Conservation (phyloP, 768 basidiomycete genomes). For the Mycena pura region DNA sequence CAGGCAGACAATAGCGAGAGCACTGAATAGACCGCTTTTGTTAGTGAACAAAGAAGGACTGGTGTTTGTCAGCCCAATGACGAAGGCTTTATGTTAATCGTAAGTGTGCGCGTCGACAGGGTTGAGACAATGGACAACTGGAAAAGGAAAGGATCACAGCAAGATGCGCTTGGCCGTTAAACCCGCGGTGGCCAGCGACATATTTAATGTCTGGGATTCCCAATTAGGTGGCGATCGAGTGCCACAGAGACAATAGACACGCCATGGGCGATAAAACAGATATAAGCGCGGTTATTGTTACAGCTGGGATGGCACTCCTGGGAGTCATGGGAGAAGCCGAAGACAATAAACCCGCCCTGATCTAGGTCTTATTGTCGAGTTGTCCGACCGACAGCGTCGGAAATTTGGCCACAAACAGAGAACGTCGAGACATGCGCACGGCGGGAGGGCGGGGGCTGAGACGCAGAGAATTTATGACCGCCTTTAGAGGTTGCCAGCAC, state of each 20-base stretch:
- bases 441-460: too few species aligned
- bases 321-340: background rate
- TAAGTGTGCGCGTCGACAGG: background rate
- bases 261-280: conserved; percentile 10
- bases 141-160: background rate
- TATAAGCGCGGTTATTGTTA: conserved; percentile 21
- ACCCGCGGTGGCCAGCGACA: background rate
- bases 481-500: background rate
- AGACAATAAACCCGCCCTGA: conserved; percentile 20
- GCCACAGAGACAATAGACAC: conserved; percentile 13
- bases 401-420: background rate
- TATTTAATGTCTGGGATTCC: conserved; percentile 11
- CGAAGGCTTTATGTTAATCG: conserved; percentile 2
- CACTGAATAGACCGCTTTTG: conserved; percentile 7
- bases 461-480: background rate
- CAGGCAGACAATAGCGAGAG: conserved; percentile 11
- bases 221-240: conserved; percentile 17
- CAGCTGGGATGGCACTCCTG: too few species aligned
- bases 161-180: background rate
- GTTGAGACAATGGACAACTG: conserved; percentile 14
- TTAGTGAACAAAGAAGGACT: conserved; percentile 9
- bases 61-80: background rate
- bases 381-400: background rate
- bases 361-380: conserved; percentile 18
- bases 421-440: background rate